Percentiles rank a stretch among this genome's conserved stretches.
phyloP scores from a whole-genome alignment of 192 early-diverging fungal genomes.

The Pilobolus umbonatus region DNA sequence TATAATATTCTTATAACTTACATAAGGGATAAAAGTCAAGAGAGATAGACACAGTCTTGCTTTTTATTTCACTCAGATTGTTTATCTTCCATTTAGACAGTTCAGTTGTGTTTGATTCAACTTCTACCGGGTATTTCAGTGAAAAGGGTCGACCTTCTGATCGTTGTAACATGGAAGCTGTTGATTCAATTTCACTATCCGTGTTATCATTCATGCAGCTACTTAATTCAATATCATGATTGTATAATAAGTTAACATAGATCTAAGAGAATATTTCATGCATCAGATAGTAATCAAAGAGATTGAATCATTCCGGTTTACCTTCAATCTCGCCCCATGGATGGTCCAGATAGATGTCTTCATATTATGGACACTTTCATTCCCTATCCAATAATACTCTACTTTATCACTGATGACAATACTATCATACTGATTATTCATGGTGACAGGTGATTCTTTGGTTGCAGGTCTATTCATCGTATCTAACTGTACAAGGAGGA shows the following conservation, averaged over 20 bases:
- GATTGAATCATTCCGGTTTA: neutral
- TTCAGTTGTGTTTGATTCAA: slow-evolving; percentile 6
- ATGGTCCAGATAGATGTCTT: slow-evolving; percentile 67
- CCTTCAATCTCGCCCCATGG: slow-evolving; percentile 58
- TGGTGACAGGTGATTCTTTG: neutral
- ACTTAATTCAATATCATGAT: slow-evolving; percentile 15
- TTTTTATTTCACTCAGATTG: slow-evolving; percentile 11
- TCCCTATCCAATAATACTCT: slow-evolving; percentile 74
- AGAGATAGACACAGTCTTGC: slow-evolving; percentile 47
- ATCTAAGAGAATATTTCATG: slow-evolving; percentile 21
- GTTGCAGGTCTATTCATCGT: slow-evolving; percentile 15
- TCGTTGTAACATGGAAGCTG: slow-evolving; percentile 4
- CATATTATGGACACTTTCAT: slow-evolving; percentile 47
- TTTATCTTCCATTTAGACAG: slow-evolving; percentile 21
- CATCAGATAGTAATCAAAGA: neutral
- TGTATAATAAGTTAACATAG: slow-evolving; percentile 25
- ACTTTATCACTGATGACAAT: slow-evolving; percentile 52
- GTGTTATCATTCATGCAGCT: slow-evolving; percentile 1
- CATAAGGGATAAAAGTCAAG: slow-evolving; percentile 78
- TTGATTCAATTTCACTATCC: slow-evolving; percentile 24
- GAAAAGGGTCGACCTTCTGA: slow-evolving; percentile 18
- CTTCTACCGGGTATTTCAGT: slow-evolving; percentile 17
- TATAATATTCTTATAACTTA: slow-evolving; percentile 30
- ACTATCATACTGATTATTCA: slow-evolving; percentile 35
- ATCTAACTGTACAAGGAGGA: slow-evolving; percentile 6